phyloP scores from a whole-genome alignment of 345 rosid genomes.

The Rhizophora mangle region DNA sequence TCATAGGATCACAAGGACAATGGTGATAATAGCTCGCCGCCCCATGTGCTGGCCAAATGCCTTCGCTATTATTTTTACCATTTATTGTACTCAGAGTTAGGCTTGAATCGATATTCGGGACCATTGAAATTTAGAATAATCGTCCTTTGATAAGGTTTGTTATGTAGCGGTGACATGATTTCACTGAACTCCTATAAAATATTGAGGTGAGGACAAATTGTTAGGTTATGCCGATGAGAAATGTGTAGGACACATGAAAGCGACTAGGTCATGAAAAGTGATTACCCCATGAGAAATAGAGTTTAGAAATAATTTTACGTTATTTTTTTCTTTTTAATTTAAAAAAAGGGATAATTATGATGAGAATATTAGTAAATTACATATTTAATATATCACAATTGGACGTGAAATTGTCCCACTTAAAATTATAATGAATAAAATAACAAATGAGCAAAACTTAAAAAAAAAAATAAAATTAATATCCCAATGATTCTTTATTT shows the following conservation, averaged over 20 bases:
- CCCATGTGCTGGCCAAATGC: conserved; percentile 15
- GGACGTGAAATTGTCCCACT: too few relatives aligned
- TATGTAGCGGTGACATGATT: background rate
- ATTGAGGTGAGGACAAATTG: background rate
- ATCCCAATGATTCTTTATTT: too few relatives aligned
- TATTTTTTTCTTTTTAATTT: too few relatives aligned
- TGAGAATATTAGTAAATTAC: too few relatives aligned
- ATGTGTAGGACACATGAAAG: background rate
- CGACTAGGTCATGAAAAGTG: background rate
- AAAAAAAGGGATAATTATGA: too few relatives aligned
- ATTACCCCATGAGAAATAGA: too few relatives aligned
- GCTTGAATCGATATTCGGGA: conserved; percentile 4
- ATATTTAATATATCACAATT: too few relatives aligned
- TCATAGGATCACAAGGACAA: conserved; percentile 16
- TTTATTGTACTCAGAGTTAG: conserved; percentile 6
- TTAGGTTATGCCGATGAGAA: background rate
- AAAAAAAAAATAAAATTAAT: too few relatives aligned
- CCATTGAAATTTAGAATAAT: background rate
- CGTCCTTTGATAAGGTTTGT: background rate
- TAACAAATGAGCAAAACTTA: too few relatives aligned
- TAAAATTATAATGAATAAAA: too few relatives aligned
- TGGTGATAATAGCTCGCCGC: background rate
- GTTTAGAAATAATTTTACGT: too few relatives aligned
- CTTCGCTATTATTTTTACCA: background rate
- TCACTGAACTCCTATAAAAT: background rate